Percentiles rank a stretch among this genome's conserved stretches.
These are phyloP conservation scores for Candida methanosorbosa DNA, from an alignment of 805 yeast genomes.

Conservation along the genomic window DNA sequence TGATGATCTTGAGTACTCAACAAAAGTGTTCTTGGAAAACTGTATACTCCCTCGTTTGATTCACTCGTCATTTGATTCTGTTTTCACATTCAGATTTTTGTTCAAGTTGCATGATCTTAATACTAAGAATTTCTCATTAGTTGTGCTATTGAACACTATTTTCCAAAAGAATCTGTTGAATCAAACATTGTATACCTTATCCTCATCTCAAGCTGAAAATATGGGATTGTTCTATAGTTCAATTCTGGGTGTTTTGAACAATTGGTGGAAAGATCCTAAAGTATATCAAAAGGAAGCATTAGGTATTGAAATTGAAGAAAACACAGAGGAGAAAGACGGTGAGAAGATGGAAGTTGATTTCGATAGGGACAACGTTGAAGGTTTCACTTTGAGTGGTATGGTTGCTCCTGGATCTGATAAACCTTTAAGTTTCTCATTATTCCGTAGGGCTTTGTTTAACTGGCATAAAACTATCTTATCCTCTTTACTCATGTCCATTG, in stretches of 20 bases:
- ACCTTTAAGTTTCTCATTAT: conserved; percentile 12
- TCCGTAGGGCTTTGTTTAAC: conserved; percentile 33
- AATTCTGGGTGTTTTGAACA: conserved; percentile 32
- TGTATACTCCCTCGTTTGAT: conserved; percentile 72
- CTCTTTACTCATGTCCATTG: conserved; percentile 32
- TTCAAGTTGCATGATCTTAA: conserved; percentile 35
- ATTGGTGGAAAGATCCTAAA: conserved; percentile 30
- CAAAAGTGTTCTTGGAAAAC: conserved; percentile 35
- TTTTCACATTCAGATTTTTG: conserved; percentile 55
- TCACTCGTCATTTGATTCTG: conserved; percentile 79
- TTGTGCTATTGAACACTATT: conserved; percentile 35
- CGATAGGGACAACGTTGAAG: conserved; percentile 2
- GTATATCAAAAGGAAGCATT: conserved; percentile 22
- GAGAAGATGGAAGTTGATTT: conserved; percentile 5
- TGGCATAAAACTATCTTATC: conserved; percentile 48
- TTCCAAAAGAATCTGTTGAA: conserved; percentile 37
- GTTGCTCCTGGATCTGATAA: conserved; percentile 11
- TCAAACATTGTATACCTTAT: conserved; percentile 57
- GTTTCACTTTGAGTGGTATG: conserved; percentile 7
- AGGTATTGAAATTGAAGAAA: conserved; percentile 10
- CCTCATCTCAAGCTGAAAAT: conserved; percentile 75
- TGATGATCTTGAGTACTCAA: conserved; percentile 5
- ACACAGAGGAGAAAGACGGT: conserved; percentile 6
- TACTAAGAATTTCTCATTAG: conserved; percentile 27
- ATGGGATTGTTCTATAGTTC: conserved; percentile 66